Evolutionary conservation across 2,329 filamentous ascomycete species (phyloP).

Genomic region (Didymella lethalis): DNA sequence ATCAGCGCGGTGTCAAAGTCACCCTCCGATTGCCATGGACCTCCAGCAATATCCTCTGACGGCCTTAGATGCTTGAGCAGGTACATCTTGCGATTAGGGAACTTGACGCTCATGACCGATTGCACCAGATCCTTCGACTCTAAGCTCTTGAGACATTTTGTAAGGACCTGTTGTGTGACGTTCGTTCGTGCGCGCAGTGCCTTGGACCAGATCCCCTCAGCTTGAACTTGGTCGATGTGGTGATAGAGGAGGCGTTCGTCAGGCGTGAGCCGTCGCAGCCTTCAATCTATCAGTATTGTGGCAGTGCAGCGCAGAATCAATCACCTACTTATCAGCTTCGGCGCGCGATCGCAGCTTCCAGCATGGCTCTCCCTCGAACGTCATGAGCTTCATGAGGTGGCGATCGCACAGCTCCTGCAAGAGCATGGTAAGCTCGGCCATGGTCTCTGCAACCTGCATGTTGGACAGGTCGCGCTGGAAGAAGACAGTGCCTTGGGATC

Average conservation of each 20-base stretch:
- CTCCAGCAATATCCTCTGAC: conserved; percentile 88
- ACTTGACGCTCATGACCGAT: conserved; percentile 89
- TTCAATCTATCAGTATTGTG: conserved; percentile 24
- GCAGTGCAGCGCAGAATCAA: neutral
- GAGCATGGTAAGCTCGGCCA: conserved; percentile 43
- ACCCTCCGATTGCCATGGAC: conserved; percentile 92
- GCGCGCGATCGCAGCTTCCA: conserved; percentile 48
- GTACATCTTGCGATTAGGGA: conserved; percentile 92
- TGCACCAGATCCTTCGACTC: conserved; percentile 84
- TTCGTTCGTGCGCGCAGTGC: conserved; percentile 81
- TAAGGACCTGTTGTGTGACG: conserved; percentile 83
- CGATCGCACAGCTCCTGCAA: conserved; percentile 46
- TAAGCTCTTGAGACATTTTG: conserved; percentile 82
- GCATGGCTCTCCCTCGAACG: conserved; percentile 47
- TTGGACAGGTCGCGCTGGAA: conserved; percentile 51
- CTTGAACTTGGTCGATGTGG: conserved; percentile 84
- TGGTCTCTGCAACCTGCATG: conserved; percentile 48
- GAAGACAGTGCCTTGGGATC: conserved; percentile 48
- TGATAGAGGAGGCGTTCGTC: conserved; percentile 88
- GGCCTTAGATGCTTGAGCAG: conserved; percentile 87
- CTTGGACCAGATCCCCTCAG: conserved; percentile 90
- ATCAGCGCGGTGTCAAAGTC: conserved; percentile 91
- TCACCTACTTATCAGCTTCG: conserved; percentile 49
- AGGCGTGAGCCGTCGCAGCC: conserved; percentile 58
- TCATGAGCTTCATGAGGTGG: conserved; percentile 51